These are phyloP conservation scores for Candida labiduridarum DNA, from an alignment of 1,139 yeast genomes.

Conservation along the genomic window DNA sequence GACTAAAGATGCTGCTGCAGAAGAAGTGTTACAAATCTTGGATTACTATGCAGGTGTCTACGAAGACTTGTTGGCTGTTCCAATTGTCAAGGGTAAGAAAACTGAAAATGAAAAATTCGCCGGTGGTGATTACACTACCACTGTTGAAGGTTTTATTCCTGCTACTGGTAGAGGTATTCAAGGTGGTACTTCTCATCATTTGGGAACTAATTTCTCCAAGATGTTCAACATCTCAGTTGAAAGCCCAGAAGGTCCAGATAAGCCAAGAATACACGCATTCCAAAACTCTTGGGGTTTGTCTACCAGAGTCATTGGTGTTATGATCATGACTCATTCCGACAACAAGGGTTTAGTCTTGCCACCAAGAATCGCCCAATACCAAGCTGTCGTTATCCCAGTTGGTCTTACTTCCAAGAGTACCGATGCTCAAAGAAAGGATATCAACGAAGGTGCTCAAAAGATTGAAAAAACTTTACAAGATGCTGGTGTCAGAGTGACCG, in stretches of 20 bases:
- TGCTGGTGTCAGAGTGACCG: constrained; percentile 69
- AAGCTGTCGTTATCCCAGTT: constrained; percentile 91
- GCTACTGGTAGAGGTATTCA: constrained; percentile 99
- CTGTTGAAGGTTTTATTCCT: constrained; percentile 95
- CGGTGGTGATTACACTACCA: constrained; percentile 94
- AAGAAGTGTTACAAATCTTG: constrained; percentile 84
- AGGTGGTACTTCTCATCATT: constrained; percentile 97
- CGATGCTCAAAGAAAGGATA: constrained; percentile 68
- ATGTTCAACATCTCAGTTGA: constrained; percentile 97
- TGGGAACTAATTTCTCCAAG: constrained; percentile 97
- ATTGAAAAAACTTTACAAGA: constrained; percentile 61
- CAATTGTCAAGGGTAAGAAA: constrained; percentile 92
- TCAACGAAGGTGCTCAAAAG: constrained; percentile 68
- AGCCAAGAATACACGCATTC: constrained; percentile 84
- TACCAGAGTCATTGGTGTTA: constrained; percentile 98
- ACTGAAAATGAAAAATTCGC: constrained; percentile 98
- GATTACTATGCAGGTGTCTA: constrained; percentile 85
- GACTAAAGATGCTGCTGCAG: constrained; percentile 74
- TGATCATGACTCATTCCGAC: constrained; percentile 98
- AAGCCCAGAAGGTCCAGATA: constrained; percentile 86
- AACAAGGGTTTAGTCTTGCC: constrained; percentile 98
- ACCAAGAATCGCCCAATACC: constrained; percentile 93
- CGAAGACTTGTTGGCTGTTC: constrained; percentile 93
- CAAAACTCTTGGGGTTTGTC: constrained; percentile 99
- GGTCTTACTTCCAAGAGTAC: constrained; percentile 90